These are phyloP conservation scores for Scheffersomyces ergatensis DNA, from an alignment of 805 yeast species.

Conservation along the genomic window DNA sequence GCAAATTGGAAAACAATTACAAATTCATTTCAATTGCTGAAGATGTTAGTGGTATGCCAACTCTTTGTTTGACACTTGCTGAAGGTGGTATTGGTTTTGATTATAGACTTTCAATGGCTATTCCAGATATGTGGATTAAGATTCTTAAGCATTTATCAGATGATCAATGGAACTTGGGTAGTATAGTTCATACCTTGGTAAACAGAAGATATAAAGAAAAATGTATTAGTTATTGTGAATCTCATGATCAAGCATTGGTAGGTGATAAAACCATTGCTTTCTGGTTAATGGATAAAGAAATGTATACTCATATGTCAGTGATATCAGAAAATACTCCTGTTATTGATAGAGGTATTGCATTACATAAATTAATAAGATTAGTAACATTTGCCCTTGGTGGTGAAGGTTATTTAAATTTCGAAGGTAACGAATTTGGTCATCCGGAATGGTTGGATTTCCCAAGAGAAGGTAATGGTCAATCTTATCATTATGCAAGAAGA, in stretches of 20 bases:
- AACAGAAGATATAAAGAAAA: slow-evolving; percentile 86
- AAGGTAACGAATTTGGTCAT: slow-evolving; percentile 98
- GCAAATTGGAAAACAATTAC: slow-evolving; percentile 27
- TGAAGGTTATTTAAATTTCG: slow-evolving; percentile 92
- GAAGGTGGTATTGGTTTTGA: slow-evolving; percentile 93
- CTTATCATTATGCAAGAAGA: slow-evolving; percentile 91
- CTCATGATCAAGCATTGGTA: slow-evolving; percentile 96
- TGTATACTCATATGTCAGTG: slow-evolving; percentile 93
- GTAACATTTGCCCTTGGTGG: slow-evolving; percentile 92
- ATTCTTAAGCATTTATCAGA: slow-evolving; percentile 77
- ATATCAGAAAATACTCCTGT: slow-evolving; percentile 70
- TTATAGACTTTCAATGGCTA: slow-evolving; percentile 92
- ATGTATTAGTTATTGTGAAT: slow-evolving; percentile 89
- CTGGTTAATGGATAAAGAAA: slow-evolving; percentile 98
- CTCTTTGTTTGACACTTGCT: slow-evolving; percentile 71
- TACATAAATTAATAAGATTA: slow-evolving; percentile 88
- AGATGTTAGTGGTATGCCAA: slow-evolving; percentile 97
- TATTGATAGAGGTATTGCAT: slow-evolving; percentile 84
- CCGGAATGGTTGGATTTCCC: slow-evolving; percentile 99
- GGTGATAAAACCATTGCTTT: slow-evolving; percentile 96
- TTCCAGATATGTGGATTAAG: slow-evolving; percentile 99
- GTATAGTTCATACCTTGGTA: slow-evolving; percentile 75
- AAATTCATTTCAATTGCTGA: slow-evolving; percentile 83
- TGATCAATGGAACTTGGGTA: slow-evolving; percentile 89
- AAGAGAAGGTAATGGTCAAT: slow-evolving; percentile 79